Conservation (phyloP, 2,329 filamentous ascomycete species). For the Aureobasidium musti region DNA sequence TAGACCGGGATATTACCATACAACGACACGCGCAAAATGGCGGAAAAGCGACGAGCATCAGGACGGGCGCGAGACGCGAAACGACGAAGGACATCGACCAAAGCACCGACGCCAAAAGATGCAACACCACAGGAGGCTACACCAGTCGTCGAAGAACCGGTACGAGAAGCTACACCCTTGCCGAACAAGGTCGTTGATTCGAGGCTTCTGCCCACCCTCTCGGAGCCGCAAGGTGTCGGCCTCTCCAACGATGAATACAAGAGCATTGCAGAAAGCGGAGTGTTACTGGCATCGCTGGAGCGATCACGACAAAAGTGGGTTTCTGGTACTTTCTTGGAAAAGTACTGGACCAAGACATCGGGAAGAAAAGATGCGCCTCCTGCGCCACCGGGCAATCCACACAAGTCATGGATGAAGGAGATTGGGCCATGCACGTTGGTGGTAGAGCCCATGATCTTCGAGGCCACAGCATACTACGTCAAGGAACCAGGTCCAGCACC, state of each 20-base stretch:
- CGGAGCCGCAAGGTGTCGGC: conserved; percentile 65
- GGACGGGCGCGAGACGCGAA: conserved; percentile 21
- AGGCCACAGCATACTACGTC: conserved; percentile 71
- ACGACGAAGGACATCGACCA: conserved; percentile 21
- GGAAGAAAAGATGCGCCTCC: conserved; percentile 64
- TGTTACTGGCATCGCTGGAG: conserved; percentile 70
- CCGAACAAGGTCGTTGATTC: conserved; percentile 65
- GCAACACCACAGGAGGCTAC: conserved; percentile 22
- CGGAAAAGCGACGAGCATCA: conserved; percentile 25
- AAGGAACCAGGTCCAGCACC: conserved; percentile 55
- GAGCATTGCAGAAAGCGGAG: conserved; percentile 72
- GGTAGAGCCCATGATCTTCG: conserved; percentile 77
- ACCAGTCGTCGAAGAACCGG: conserved; percentile 9
- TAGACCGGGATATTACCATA: not conserved
- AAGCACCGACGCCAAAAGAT: conserved; percentile 10
- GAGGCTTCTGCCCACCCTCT: conserved; percentile 70
- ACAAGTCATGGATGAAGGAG: conserved; percentile 48
- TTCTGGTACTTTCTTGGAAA: conserved; percentile 67
- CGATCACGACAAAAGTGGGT: conserved; percentile 75
- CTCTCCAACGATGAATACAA: conserved; percentile 69
- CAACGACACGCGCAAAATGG: not conserved
- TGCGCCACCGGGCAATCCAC: conserved; percentile 51
- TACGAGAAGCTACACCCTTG: conserved; percentile 44
- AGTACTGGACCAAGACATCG: conserved; percentile 73
- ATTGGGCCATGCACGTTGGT: conserved; percentile 73